phyloP scores from a whole-genome alignment of 768 basidiomycete genomes.

The Collybia mongolica region DNA sequence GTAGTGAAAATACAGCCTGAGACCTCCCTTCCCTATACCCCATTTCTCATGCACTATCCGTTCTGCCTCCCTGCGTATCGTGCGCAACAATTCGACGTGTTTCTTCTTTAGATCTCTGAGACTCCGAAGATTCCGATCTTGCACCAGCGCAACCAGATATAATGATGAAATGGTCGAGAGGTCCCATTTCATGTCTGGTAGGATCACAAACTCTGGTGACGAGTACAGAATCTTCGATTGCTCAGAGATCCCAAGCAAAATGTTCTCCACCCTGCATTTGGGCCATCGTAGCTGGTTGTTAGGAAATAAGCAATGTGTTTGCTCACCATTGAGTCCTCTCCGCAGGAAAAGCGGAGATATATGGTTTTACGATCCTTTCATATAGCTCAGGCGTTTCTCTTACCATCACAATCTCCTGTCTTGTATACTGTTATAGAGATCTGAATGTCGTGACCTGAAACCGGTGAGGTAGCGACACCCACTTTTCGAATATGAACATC shows the following conservation, averaged over 20 bases:
- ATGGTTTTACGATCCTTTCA: constrained; percentile 67
- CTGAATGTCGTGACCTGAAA: not conserved
- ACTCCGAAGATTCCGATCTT: constrained; percentile 59
- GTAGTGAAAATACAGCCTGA: constrained; percentile 90
- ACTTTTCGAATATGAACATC: constrained; percentile 88
- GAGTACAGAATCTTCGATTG: constrained; percentile 69
- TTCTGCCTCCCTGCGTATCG: constrained; percentile 58
- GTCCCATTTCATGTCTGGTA: constrained; percentile 99
- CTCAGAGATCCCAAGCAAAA: constrained; percentile 77
- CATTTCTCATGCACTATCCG: constrained; percentile 59
- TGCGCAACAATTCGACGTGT: constrained; percentile 67
- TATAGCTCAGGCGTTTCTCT: constrained; percentile 84
- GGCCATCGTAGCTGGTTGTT: too few relatives aligned
- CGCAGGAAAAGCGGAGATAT: constrained; percentile 72
- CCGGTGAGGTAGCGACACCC: not conserved
- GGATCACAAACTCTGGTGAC: constrained; percentile 65
- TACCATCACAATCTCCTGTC: constrained; percentile 70
- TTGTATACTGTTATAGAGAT: constrained; percentile 57
- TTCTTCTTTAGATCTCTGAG: constrained; percentile 69
- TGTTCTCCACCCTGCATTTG: constrained; percentile 74
- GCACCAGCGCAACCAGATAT: constrained; percentile 81
- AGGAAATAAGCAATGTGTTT: too few relatives aligned
- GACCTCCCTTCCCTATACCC: constrained; percentile 56
- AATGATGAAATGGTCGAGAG: constrained; percentile 68
- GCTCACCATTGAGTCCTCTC: constrained; percentile 80